A percentile compares a stretch with the other conserved stretches of the same genome.
Evolutionary conservation across 768 basidiomycete species (phyloP).

Genomic region (Tricholoma bakamatsutake): DNA sequence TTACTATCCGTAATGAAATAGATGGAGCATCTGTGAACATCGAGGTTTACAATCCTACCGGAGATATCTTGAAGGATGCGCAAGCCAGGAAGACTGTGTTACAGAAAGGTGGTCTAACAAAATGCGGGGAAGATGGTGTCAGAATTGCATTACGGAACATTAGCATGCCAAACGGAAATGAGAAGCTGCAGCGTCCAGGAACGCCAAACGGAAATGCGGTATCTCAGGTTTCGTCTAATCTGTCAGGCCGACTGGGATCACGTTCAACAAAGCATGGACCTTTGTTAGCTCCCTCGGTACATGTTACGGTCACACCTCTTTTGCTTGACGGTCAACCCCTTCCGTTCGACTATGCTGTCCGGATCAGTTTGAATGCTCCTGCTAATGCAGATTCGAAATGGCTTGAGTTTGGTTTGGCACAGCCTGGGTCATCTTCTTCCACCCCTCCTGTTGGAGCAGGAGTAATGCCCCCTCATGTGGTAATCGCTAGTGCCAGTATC

Average conservation of each 20-base stretch:
- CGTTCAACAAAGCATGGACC: conserved; percentile 46
- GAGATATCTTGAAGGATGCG: conserved; percentile 47
- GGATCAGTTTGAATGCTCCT: conserved; percentile 50
- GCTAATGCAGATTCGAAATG: conserved; percentile 57
- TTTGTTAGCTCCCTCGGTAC: conserved; percentile 56
- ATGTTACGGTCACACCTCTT: conserved; percentile 49
- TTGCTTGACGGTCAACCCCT: conserved; percentile 20
- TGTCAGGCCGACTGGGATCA: conserved; percentile 20
- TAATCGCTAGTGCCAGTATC: conserved; percentile 53
- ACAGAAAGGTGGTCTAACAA: conserved; percentile 52
- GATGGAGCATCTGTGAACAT: conserved; percentile 38
- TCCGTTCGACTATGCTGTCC: conserved; percentile 54
- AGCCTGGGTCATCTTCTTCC: conserved; percentile 22
- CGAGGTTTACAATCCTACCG: conserved; percentile 57
- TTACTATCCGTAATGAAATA: conserved; percentile 55
- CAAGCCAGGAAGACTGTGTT: conserved; percentile 61
- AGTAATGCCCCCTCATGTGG: conserved; percentile 35
- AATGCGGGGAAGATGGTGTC: conserved; percentile 57
- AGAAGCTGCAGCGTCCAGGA: conserved; percentile 15
- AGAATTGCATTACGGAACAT: conserved; percentile 47
- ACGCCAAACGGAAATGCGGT: conserved; percentile 29
- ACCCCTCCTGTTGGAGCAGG: conserved; percentile 9
- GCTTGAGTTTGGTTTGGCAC: conserved; percentile 71
- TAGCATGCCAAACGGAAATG: conserved; percentile 17
- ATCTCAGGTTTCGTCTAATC: conserved; percentile 23